phyloP scores from a whole-genome alignment of 768 basidiomycete genomes.

The Nidula microcarpa region DNA sequence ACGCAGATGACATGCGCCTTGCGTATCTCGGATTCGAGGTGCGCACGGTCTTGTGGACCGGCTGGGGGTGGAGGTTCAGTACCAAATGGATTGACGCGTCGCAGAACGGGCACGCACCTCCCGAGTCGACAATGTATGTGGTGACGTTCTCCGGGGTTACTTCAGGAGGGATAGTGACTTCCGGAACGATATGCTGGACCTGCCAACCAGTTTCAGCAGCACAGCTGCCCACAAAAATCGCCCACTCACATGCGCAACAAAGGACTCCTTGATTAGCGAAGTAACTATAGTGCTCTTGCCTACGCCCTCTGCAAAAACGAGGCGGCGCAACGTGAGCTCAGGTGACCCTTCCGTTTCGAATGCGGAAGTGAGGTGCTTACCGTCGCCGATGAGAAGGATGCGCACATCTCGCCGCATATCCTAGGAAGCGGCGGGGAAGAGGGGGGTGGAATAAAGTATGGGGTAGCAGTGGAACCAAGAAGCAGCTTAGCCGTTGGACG shows the following conservation, averaged over 20 bases:
- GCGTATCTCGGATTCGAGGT: conserved; percentile 92
- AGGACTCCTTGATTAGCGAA: conserved; percentile 94
- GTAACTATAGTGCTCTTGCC: conserved; percentile 98
- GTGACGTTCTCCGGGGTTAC: conserved; percentile 98
- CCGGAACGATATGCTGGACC: conserved; percentile 95
- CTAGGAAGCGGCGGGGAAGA: conserved; percentile 2
- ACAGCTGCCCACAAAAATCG: no score
- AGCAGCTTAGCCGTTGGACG: no score
- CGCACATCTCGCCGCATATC: conserved; percentile 89
- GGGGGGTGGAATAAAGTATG: background rate
- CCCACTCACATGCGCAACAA: conserved; percentile 72
- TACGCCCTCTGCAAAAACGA: conserved; percentile 70
- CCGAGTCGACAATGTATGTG: conserved; percentile 96
- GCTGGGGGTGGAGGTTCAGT: conserved; percentile 39
- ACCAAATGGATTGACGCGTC: conserved; percentile 6
- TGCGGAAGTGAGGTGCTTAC: conserved; percentile 37
- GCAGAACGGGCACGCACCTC: conserved; percentile 52
- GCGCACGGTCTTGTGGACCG: conserved; percentile 77
- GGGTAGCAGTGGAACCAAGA: no score
- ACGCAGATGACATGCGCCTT: conserved; percentile 98
- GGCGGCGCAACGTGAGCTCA: no score
- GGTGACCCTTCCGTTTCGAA: background rate
- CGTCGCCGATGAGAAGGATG: conserved; percentile 92
- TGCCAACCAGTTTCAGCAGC: conserved; percentile 20
- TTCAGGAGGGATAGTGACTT: conserved; percentile 97